Evolutionary conservation across 345 rosid genomes (phyloP).

Genomic region (Streptanthus diversifolius): DNA sequence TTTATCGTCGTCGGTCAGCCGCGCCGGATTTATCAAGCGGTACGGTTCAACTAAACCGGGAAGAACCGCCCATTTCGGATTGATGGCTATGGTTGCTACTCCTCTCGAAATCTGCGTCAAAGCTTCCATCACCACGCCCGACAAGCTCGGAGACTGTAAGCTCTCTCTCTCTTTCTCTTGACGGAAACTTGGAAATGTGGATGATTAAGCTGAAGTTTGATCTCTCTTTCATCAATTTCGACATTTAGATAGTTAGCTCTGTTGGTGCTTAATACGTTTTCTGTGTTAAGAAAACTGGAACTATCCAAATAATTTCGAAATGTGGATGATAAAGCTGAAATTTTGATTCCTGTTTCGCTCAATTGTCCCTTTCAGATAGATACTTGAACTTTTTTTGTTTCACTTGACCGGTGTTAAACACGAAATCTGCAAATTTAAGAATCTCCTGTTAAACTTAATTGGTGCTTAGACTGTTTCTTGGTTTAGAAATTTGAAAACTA

Average conservation of each 20-base stretch:
- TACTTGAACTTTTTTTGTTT: background rate
- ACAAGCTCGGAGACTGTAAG: conserved; percentile 86
- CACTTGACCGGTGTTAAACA: too few species aligned
- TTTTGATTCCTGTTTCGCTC: background rate
- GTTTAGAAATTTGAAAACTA: background rate
- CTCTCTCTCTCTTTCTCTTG: conserved; percentile 14
- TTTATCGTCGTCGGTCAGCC: conserved; percentile 45
- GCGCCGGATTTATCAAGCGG: conserved; percentile 34
- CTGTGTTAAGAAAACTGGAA: background rate
- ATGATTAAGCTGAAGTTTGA: conserved; percentile 6
- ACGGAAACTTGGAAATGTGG: conserved; percentile 6
- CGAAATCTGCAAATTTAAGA: background rate
- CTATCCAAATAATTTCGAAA: background rate
- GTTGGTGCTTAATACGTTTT: background rate
- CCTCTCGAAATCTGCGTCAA: conserved; percentile 84
- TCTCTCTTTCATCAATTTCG: background rate
- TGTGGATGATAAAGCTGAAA: background rate
- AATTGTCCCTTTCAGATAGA: background rate
- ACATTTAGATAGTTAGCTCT: background rate
- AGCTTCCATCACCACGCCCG: conserved; percentile 72
- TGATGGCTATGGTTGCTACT: conserved; percentile 47
- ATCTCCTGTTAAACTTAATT: background rate
- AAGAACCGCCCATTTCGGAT: conserved; percentile 18
- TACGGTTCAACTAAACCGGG: conserved; percentile 13
- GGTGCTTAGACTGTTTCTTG: background rate